These are phyloP conservation scores for Torulaspora pretoriensis DNA, from an alignment of 1,139 yeast species.

Conservation along the genomic window DNA sequence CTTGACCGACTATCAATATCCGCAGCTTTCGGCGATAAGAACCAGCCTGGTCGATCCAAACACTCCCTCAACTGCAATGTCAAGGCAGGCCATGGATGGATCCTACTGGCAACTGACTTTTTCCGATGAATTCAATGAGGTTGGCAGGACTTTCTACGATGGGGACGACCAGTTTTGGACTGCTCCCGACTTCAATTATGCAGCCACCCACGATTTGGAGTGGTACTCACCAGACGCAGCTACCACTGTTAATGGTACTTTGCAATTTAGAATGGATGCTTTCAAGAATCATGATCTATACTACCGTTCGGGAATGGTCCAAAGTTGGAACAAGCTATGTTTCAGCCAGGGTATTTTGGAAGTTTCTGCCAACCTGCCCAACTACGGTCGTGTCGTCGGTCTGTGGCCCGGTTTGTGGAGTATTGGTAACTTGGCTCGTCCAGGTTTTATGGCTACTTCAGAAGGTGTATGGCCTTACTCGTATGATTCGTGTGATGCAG, in stretches of 20 bases:
- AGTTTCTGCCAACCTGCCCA: slow-evolving; percentile 67
- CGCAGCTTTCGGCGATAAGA: slow-evolving; percentile 58
- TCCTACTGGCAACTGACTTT: slow-evolving; percentile 68
- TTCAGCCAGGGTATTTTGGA: slow-evolving; percentile 73
- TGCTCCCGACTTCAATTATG: slow-evolving; percentile 72
- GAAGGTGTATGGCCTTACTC: slow-evolving; percentile 90
- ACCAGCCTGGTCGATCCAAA: slow-evolving; percentile 68
- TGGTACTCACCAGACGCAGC: slow-evolving; percentile 88
- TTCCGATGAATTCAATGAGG: slow-evolving; percentile 78
- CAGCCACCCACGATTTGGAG: slow-evolving; percentile 76
- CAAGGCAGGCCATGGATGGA: slow-evolving; percentile 49
- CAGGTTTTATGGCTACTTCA: slow-evolving; percentile 73
- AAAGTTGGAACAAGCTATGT: slow-evolving; percentile 79
- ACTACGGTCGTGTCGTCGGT: slow-evolving; percentile 64
- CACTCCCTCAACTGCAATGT: slow-evolving; percentile 57
- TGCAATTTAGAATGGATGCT: slow-evolving; percentile 68
- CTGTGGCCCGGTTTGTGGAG: slow-evolving; percentile 93
- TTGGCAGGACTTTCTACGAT: slow-evolving; percentile 76
- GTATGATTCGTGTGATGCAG: slow-evolving; percentile 79
- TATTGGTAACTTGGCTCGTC: slow-evolving; percentile 79
- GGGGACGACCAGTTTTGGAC: slow-evolving; percentile 85
- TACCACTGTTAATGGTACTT: slow-evolving; percentile 62
- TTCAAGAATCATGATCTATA: slow-evolving; percentile 63
- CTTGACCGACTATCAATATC: slow-evolving; percentile 56
- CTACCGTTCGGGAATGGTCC: slow-evolving; percentile 82